Evolutionary conservation across 2,329 filamentous ascomycete genomes (phyloP), one percentile per base, ranked within the genome.

Genomic region (Colletotrichum higginsianum): DNA sequence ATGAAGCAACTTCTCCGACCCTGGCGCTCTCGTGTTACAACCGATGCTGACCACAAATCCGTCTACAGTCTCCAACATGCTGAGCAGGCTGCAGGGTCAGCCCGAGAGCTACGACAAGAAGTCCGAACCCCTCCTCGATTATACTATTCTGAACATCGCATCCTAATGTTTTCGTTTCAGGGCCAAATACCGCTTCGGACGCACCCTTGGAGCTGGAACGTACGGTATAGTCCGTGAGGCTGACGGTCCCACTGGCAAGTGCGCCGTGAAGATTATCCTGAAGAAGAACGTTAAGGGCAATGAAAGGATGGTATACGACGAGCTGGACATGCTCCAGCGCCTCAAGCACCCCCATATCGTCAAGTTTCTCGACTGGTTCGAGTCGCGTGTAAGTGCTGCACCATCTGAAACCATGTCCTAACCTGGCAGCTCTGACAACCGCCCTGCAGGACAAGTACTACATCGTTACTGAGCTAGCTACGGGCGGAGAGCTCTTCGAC

Each of bases 271-370:
- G 88, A 98, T 99, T 82, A 99, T 99, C 82, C 87, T 98, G 79
- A 99, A 99, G 90, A 98, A 98, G 87, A 98, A 98, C 84, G 96
- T 99, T 81, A 97, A 95, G 82, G 96, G 95, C 75, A 98, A 98
- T 78, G 96, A 99, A 86, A 91, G 93, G 82, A 99, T 99, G 96
- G 96, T 99, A 50, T 96, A 97, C 82, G 96, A 99, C 82, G 96
- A 99, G 86, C 88, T 99, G 78, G 90, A 95, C 76, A 95, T 99
- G 91, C 89, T 99, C 75, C 95, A 98, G 84, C 90, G 90, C 71
- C 90, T 99, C 80, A 90, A 95, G 80, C 96, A 99, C 82, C 93
- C 94, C 64, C 94, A 98, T 83, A 99, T 99, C 81, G 96, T 99
- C 84, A 92, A 92, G 77, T 99, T 99, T 80, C 93, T 96, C 77